A percentile compares a stretch with the other conserved stretches of the same genome.
These are phyloP conservation scores for Cytospora piceae DNA, from an alignment of 2,329 filamentous ascomycete genomes.

Conservation along the genomic window DNA sequence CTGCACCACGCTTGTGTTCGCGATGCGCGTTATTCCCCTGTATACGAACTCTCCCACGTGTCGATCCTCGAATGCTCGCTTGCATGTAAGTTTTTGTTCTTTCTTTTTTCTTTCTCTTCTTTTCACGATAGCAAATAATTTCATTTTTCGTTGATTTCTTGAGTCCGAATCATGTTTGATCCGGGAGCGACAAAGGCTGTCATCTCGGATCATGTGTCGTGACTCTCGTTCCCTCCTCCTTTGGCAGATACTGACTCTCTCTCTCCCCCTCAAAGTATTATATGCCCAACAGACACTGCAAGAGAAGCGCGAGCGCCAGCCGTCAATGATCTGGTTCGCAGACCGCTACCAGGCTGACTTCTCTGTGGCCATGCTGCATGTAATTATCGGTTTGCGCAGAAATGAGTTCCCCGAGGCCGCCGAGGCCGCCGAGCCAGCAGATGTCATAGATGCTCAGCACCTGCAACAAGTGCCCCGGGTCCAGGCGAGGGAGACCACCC, in stretches of 20 bases:
- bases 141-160: no score
- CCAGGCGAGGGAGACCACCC: not conserved
- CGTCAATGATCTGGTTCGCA: slow-evolving; percentile 15
- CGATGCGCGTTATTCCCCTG: slow-evolving; percentile 13
- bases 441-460: not conserved
- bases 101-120: no score
- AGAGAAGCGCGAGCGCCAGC: slow-evolving; percentile 1
- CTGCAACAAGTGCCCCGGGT: not conserved
- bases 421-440: not conserved
- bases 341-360: slow-evolving; percentile 15
- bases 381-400: slow-evolving; percentile 36
- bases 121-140: no score
- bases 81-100: not conserved
- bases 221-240: no score
- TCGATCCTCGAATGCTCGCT: slow-evolving; percentile 32
- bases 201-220: no score
- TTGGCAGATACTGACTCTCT: no score
- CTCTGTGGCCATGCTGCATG: slow-evolving; percentile 35
- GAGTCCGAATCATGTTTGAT: no score
- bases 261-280: slow-evolving; percentile 25
- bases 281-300: slow-evolving; percentile 30
- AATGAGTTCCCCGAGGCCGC: not conserved
- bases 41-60: slow-evolving; percentile 24
- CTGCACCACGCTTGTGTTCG: slow-evolving; percentile 31
- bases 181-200: no score